These are phyloP conservation scores for Myriosclerotinia curreyana DNA, from an alignment of 2,329 filamentous ascomycete genomes.

Conservation along the genomic window DNA sequence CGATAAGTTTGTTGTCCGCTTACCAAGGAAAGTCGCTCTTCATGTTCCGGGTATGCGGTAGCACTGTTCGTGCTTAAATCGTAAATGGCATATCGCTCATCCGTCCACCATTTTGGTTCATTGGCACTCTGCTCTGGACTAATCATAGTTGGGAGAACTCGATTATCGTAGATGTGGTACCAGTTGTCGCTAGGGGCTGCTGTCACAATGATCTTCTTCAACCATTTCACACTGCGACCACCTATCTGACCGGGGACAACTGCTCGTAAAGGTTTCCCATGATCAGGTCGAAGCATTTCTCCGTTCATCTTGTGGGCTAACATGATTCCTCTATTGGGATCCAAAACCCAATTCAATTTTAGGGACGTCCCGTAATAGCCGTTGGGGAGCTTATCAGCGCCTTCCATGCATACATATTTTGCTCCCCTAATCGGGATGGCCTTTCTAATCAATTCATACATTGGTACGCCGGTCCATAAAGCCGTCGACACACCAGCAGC, in stretches of 20 bases:
- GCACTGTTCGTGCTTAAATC: slow-evolving; percentile 87
- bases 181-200: slow-evolving; percentile 81
- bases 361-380: slow-evolving; percentile 85
- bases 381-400: slow-evolving; percentile 83
- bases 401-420: slow-evolving; percentile 86
- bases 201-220: slow-evolving; percentile 77
- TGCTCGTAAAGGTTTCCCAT: slow-evolving; percentile 77
- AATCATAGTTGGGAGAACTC: slow-evolving; percentile 82
- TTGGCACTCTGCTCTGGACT: slow-evolving; percentile 76
- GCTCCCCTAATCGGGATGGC: slow-evolving; percentile 68
- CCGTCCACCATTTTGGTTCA: slow-evolving; percentile 74
- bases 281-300: slow-evolving; percentile 73
- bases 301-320: slow-evolving; percentile 91
- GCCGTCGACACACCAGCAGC: slow-evolving; percentile 83
- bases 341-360: slow-evolving; percentile 84
- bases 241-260: slow-evolving; percentile 91
- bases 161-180: slow-evolving; percentile 94
- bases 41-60: slow-evolving; percentile 74
- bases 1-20: slow-evolving; percentile 55
- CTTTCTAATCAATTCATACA: slow-evolving; percentile 66
- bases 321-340: slow-evolving; percentile 79
- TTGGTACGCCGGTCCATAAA: slow-evolving; percentile 78
- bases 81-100: slow-evolving; percentile 90
- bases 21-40: slow-evolving; percentile 59
- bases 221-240: slow-evolving; percentile 89